Base-by-base conservation (phyloP, 805 yeast genomes). In the Nakazawaea wyomingensis region DNA sequence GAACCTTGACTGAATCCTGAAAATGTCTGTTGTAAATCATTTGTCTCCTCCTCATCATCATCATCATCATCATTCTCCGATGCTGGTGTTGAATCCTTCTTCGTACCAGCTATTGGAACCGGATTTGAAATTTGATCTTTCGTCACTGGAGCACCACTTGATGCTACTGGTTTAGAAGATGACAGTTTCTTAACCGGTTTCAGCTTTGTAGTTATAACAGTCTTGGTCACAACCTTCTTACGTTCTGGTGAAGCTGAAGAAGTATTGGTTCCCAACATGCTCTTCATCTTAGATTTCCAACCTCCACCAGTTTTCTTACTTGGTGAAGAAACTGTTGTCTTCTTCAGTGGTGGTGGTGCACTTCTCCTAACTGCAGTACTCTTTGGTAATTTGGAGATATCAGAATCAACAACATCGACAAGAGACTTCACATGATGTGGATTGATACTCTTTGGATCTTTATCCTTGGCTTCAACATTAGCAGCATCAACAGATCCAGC, bases 1-100 rank as follows among this genome's bases (percentile, higher is more conserved):
- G 74, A 69, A 21, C 74, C 74, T 53, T 70, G 74, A n/a, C 70
- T 64, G 51, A 70, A 70, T 3, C 70, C 71, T 20, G 69, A 59
- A 47, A 70, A 70, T 2, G 72, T 68, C 39, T 57, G 54, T 43
- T 54, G 53, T 38, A 56, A 45, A 26, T 54, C 61, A 39, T 52
- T 40, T 16, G 29, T 37, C 3, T 37, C 44, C 14, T 41, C 47
- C 10, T 31, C 18, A 18, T 45, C 21, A 26, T 22, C 14, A 18
- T 36, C n/a, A 8, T 10, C n/a, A n/a, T 30, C 33, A 24, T 11
- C 19, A 14, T 22, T 17, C 24, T 34, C 6, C 8, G 7, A 6
- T 11, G 6, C 21, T 11, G 16, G 11, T 26, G 9, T 19, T 14
- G 8, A 10, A 16, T n/a, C n/a, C n/a, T n/a, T n/a, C n/a, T n/a